Conservation (phyloP, 495 filamentous ascomycete genomes). For the Tuber calosporum region DNA sequence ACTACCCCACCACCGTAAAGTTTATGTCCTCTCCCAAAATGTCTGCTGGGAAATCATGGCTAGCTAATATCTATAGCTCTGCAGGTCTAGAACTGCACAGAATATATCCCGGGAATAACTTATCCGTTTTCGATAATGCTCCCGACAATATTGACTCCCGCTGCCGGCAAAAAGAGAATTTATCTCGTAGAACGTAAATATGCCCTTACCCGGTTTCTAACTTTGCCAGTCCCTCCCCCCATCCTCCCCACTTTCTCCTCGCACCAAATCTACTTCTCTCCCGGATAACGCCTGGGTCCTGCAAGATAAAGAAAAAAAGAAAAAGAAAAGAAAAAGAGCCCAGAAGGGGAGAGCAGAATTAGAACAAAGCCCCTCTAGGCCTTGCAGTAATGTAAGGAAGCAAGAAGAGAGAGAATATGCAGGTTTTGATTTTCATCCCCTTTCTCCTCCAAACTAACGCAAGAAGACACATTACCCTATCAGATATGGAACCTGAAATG, state of each 20-base stretch:
- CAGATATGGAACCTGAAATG: slow-evolving; percentile 54
- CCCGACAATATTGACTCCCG: slow-evolving; percentile 17
- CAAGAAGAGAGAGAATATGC: neutral
- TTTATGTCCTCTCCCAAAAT: neutral
- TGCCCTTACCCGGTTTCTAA: slow-evolving; percentile 20
- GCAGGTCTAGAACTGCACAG: neutral
- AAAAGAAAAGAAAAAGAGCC: too few species aligned
- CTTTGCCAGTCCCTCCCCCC: neutral
- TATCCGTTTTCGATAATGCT: slow-evolving; percentile 17
- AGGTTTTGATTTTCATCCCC: neutral
- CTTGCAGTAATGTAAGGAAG: neutral
- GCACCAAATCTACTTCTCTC: neutral
- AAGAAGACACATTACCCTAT: neutral
- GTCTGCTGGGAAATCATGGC: neutral
- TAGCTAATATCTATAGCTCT: neutral
- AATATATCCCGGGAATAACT: neutral
- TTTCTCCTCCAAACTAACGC: neutral
- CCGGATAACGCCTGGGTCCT: neutral
- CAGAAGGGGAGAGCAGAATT: neutral
- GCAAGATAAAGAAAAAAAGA: neutral
- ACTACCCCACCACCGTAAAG: neutral
- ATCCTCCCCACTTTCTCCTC: neutral
- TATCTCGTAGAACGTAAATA: slow-evolving; percentile 38
- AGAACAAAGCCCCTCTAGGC: neutral
- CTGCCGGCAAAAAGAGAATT: slow-evolving; percentile 31